Evolutionary conservation across 192 early-diverging fungal species (phyloP).

Genomic region (Backusella parvicylindrica): DNA sequence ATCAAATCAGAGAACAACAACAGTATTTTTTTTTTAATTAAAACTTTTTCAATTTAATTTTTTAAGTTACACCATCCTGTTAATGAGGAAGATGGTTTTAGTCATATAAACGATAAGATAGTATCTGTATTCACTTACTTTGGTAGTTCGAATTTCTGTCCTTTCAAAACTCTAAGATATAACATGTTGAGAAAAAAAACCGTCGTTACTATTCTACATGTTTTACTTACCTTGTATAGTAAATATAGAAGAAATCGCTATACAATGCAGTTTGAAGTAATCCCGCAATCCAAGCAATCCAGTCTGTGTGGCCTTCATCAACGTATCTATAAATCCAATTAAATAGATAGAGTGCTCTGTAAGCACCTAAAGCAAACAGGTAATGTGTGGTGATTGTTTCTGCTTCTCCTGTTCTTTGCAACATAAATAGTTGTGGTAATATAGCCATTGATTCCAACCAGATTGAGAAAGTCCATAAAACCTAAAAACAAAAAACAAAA

Average conservation of each 20-base stretch:
- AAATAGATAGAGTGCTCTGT: slow-evolving; percentile 79
- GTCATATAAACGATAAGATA: background rate
- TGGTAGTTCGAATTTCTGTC: slow-evolving; percentile 68
- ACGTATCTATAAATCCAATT: slow-evolving; percentile 96
- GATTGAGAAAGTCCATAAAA: slow-evolving; percentile 97
- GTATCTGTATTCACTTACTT: slow-evolving; percentile 17
- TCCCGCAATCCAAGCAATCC: slow-evolving; percentile 88
- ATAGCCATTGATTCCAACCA: slow-evolving; percentile 97
- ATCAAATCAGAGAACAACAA: slow-evolving; percentile 2
- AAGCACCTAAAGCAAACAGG: slow-evolving; percentile 94
- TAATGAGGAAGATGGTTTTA: background rate
- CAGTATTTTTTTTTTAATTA: background rate
- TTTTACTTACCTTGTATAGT: slow-evolving; percentile 73
- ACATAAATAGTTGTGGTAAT: slow-evolving; percentile 97
- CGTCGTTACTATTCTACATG: slow-evolving; percentile 50
- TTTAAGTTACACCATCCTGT: background rate
- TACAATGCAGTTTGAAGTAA: slow-evolving; percentile 93
- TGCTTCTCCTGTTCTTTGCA: slow-evolving; percentile 94
- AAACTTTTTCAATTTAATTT: background rate
- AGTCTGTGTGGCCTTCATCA: slow-evolving; percentile 46
- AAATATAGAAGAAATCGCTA: slow-evolving; percentile 98
- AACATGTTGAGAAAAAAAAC: background rate
- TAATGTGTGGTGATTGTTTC: slow-evolving; percentile 99
- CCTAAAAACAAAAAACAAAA: slow-evolving; percentile 93
- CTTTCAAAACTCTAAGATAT: slow-evolving; percentile 56